Evolutionary conservation across 106 monocot species (phyloP).

Genomic region (Phalaenopsis aphrodite): DNA sequence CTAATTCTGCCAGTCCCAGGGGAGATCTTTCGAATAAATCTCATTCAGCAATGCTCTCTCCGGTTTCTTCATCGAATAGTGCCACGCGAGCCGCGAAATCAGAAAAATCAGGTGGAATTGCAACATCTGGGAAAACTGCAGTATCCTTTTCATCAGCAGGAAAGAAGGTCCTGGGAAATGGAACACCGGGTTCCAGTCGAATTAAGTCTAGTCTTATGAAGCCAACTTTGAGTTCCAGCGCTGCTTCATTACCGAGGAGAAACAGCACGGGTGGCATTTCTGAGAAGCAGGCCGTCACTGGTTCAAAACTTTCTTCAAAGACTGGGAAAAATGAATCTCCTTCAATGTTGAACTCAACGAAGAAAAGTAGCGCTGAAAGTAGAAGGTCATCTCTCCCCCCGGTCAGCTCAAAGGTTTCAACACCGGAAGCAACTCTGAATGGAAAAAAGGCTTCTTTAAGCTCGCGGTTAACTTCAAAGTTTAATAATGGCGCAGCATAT

Average conservation of each 20-base stretch:
- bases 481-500: conserved; percentile 21
- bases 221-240: conserved; percentile 19
- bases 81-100: conserved; percentile 15
- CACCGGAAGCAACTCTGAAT: neutral
- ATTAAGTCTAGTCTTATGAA: conserved; percentile 25
- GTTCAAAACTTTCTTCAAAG: conserved; percentile 14
- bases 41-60: conserved; percentile 5
- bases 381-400: conserved; percentile 37
- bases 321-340: conserved; percentile 26
- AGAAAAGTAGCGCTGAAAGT: conserved; percentile 23
- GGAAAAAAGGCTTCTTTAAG: conserved; percentile 17
- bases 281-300: conserved; percentile 13
- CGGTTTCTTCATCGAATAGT: conserved; percentile 17
- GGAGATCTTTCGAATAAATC: conserved; percentile 9
- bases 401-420: conserved; percentile 19
- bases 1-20: conserved; percentile 5
- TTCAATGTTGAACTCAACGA: conserved; percentile 21
- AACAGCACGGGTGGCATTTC: conserved; percentile 45
- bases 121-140: conserved; percentile 3
- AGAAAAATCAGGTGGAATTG: conserved; percentile 18
- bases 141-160: conserved; percentile 17
- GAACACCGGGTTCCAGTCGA: conserved; percentile 15
- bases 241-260: conserved; percentile 38
- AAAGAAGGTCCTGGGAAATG: conserved; percentile 12
- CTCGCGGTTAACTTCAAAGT: conserved; percentile 15